Percentiles rank a stretch among this genome's conserved stretches.
Conservation (phyloP, 2,329 filamentous ascomycete genomes). For the Davidsoniella virescens region DNA sequence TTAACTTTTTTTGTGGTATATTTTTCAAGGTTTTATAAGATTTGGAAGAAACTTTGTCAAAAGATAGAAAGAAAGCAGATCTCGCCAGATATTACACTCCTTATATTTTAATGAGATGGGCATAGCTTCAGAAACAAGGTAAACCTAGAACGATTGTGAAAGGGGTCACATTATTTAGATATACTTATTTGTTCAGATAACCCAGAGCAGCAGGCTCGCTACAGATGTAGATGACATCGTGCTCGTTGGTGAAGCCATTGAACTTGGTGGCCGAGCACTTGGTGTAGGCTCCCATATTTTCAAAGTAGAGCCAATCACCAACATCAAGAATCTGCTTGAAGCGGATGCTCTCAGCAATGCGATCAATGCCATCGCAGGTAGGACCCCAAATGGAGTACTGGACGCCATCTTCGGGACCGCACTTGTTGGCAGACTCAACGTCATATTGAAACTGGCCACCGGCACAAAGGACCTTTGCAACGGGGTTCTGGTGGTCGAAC, state of each 20-base stretch:
- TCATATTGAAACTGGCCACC: conserved; percentile 43
- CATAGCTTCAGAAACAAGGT: too few relatives aligned
- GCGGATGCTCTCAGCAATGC: conserved; percentile 67
- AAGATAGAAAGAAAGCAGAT: background rate
- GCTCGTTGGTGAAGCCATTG: conserved; percentile 88
- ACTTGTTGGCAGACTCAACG: conserved; percentile 31
- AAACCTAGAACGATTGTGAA: too few relatives aligned
- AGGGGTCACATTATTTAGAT: too few relatives aligned
- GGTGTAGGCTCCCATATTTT: conserved; percentile 97
- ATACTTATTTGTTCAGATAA: conserved; percentile 23
- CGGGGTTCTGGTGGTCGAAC: conserved; percentile 90
- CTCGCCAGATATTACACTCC: background rate
- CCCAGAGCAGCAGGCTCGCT: conserved; percentile 79
- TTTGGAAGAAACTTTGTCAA: too few relatives aligned
- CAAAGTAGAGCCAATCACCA: conserved; percentile 97
- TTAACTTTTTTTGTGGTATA: too few relatives aligned
- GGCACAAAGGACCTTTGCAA: conserved; percentile 62
- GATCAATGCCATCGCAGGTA: conserved; percentile 94
- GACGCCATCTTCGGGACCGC: conserved; percentile 27
- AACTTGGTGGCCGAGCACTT: conserved; percentile 96
- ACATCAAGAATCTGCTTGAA: conserved; percentile 69
- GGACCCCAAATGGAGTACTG: conserved; percentile 98
- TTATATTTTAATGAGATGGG: background rate
- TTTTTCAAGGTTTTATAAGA: too few relatives aligned
- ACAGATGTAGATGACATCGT: conserved; percentile 87